Conservation (phyloP, 768 basidiomycete genomes). For the Dacryopinax spathularia region DNA sequence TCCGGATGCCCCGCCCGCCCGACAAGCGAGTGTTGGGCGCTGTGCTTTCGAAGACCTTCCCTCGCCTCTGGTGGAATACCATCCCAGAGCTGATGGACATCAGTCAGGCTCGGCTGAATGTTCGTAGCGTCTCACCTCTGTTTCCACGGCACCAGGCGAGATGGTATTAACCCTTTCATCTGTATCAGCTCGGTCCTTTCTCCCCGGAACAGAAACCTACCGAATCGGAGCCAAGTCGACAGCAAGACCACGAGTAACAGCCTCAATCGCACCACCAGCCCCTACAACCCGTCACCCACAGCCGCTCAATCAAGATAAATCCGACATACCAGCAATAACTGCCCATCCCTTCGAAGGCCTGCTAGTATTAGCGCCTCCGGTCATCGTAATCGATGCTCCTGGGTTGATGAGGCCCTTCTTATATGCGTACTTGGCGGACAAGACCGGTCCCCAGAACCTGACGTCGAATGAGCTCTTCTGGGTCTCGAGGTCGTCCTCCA, state of each 20-base stretch:
- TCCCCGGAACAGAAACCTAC: constrained; percentile 11
- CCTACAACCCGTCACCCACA: constrained; percentile 10
- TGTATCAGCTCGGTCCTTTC: background rate
- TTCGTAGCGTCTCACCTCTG: background rate
- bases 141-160: background rate
- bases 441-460: background rate
- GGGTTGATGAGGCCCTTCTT: background rate
- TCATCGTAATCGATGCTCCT: background rate
- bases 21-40: background rate
- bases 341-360: background rate
- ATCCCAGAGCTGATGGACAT: constrained; percentile 12
- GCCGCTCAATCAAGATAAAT: constrained; percentile 7
- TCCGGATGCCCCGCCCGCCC: too few species aligned
- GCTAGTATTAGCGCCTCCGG: background rate
- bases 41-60: background rate
- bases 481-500: background rate
- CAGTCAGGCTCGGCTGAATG: background rate
- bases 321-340: background rate
- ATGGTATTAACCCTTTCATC: background rate
- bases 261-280: constrained; percentile 11
- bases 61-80: constrained; percentile 1
- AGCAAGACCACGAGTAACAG: constrained; percentile 12
- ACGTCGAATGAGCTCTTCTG: background rate
- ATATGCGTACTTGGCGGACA: background rate
- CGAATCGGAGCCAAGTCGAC: constrained; percentile 15